Evolutionary conservation across 78 protist genomes (phyloP).

Genomic region (Cavenderia fasciculata): DNA sequence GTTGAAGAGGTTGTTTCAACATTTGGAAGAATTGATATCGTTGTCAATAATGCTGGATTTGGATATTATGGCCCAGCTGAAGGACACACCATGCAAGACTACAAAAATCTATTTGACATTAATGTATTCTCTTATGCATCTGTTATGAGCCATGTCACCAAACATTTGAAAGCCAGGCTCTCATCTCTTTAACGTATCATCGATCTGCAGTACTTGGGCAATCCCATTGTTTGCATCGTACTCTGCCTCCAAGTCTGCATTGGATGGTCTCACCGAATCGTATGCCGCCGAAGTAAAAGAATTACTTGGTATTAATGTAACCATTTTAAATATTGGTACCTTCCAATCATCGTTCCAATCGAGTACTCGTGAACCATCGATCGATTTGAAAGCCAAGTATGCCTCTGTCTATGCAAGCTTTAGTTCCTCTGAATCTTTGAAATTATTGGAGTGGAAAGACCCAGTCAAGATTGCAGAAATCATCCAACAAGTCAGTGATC

Average conservation of each 20-base stretch:
- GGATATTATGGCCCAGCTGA: constrained; percentile 9
- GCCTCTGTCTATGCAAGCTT: not conserved
- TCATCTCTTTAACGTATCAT: constrained; percentile 9
- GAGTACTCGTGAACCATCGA: not conserved
- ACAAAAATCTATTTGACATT: not conserved
- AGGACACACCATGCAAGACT: not conserved
- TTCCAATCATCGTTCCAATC: constrained; percentile 29
- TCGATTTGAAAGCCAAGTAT: not conserved
- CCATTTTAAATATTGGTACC: constrained; percentile 14
- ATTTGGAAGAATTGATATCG: constrained; percentile 26
- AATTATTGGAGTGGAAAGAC: no score
- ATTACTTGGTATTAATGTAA: not conserved
- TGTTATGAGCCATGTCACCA: not conserved
- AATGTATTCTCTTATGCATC: not conserved
- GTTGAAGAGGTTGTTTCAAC: not conserved
- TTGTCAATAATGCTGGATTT: constrained; percentile 47
- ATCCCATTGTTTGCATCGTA: not conserved
- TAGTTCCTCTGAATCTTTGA: not conserved
- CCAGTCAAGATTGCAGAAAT: not conserved
- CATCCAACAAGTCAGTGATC: not conserved
- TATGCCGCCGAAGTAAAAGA: not conserved
- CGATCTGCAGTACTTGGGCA: not conserved
- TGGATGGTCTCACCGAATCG: constrained; percentile 9
- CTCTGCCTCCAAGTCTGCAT: constrained; percentile 25
- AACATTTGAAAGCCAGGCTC: not conserved